Percentiles rank a stretch among this genome's conserved stretches.
Conservation (phyloP, 2,329 filamentous ascomycete species). For the Diaporthe sp. region DNA sequence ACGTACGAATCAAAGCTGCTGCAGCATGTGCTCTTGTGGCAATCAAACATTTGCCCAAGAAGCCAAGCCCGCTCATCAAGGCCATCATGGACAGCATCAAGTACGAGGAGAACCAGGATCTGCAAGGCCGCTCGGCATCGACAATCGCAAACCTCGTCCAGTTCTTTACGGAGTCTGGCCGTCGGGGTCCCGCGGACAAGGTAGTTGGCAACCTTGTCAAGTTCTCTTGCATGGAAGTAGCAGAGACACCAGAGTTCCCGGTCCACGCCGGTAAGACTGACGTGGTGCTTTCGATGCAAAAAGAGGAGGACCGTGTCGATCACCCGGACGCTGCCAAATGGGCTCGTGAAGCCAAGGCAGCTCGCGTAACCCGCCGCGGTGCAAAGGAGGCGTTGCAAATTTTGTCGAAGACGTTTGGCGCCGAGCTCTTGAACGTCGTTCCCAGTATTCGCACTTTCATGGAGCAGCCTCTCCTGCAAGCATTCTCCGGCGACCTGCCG, state of each 20-base stretch:
- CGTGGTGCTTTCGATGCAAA: conserved; percentile 91
- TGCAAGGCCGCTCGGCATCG: conserved; percentile 87
- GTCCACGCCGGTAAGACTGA: conserved; percentile 83
- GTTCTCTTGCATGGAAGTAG: conserved; percentile 97
- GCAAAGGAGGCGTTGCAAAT: conserved; percentile 96
- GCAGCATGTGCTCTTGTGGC: conserved; percentile 90
- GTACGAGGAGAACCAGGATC: conserved; percentile 88
- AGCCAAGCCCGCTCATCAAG: conserved; percentile 92
- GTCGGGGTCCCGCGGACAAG: conserved; percentile 91
- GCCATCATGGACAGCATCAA: conserved; percentile 99
- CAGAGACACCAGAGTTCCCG: conserved; percentile 95
- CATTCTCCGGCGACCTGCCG: conserved; percentile 80
- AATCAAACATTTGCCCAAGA: conserved; percentile 91
- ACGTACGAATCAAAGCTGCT: conserved; percentile 87
- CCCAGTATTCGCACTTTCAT: conserved; percentile 86
- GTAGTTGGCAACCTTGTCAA: conserved; percentile 96
- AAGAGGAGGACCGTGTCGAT: conserved; percentile 95
- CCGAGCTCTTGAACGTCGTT: conserved; percentile 82
- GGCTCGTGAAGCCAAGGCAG: conserved; percentile 88
- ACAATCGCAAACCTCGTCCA: conserved; percentile 90
- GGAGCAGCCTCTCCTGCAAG: conserved; percentile 80
- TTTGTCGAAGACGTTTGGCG: conserved; percentile 82
- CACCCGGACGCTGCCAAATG: conserved; percentile 92
- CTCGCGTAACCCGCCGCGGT: conserved; percentile 89
- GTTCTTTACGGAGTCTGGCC: conserved; percentile 83